Percentiles rank a stretch among this genome's conserved stretches.
These are phyloP conservation scores for Lactarius hengduanensis DNA, from an alignment of 768 basidiomycete species.

Conservation along the genomic window DNA sequence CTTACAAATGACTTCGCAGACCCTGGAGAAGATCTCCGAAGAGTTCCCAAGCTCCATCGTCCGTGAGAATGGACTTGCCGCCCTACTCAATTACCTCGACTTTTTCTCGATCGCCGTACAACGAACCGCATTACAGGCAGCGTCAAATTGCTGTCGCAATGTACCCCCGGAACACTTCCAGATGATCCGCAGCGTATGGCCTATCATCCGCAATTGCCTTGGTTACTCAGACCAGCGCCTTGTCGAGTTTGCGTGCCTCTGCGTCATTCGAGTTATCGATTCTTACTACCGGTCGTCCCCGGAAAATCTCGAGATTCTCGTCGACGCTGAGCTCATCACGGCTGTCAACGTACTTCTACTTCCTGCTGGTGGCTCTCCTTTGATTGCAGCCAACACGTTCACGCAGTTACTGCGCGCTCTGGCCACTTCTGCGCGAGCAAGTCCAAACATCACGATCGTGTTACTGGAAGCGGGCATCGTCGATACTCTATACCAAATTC, in stretches of 20 bases:
- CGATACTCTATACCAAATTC: slow-evolving; percentile 88
- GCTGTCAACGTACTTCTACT: slow-evolving; percentile 84
- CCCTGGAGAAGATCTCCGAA: slow-evolving; percentile 96
- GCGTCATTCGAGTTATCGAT: slow-evolving; percentile 92
- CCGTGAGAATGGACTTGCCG: slow-evolving; percentile 90
- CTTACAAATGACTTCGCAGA: slow-evolving; percentile 49
- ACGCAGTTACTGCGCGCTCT: slow-evolving; percentile 84
- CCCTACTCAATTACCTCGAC: slow-evolving; percentile 92
- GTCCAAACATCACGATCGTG: slow-evolving; percentile 81
- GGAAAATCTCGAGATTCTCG: slow-evolving; percentile 82
- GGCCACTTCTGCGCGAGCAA: slow-evolving; percentile 83
- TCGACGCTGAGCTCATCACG: slow-evolving; percentile 74
- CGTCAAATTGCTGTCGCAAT: slow-evolving; percentile 94
- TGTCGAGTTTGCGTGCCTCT: slow-evolving; percentile 96
- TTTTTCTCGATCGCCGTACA: slow-evolving; percentile 99
- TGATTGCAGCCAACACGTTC: slow-evolving; percentile 84
- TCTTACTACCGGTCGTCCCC: slow-evolving; percentile 83
- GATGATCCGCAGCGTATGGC: slow-evolving; percentile 87
- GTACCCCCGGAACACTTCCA: slow-evolving; percentile 84
- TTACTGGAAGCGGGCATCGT: slow-evolving; percentile 92
- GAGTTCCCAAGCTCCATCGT: slow-evolving; percentile 96
- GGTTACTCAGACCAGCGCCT: slow-evolving; percentile 91
- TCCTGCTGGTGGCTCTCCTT: slow-evolving; percentile 82
- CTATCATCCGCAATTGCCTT: slow-evolving; percentile 90
- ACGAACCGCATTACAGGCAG: slow-evolving; percentile 93